These are phyloP conservation scores for sorghum (Sorghum bicolor) DNA, from an alignment of 176 grass and related monocot species.

Conservation along the genomic window DNA sequence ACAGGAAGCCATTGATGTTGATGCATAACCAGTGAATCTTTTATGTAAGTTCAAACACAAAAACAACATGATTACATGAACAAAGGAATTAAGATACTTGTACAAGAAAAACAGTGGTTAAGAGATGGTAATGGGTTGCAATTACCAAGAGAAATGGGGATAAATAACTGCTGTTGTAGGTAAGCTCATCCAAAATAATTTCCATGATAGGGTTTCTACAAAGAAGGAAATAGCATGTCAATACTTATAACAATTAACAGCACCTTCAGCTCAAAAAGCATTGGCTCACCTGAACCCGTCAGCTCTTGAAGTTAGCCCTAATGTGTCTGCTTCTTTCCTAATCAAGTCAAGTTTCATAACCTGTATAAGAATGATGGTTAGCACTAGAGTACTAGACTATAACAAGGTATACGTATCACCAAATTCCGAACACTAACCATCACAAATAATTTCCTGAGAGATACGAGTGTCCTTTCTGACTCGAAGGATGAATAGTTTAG, in stretches of 20 bases:
- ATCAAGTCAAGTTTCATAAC: conserved; percentile 77
- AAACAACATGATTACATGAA: neutral
- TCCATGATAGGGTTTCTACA: conserved; percentile 73
- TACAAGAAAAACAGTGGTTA: neutral
- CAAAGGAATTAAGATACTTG: conserved; percentile 11
- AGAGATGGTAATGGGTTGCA: conserved; percentile 26
- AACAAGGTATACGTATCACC: conserved; percentile 28
- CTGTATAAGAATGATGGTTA: conserved; percentile 46
- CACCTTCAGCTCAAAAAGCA: conserved; percentile 2
- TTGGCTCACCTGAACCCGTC: conserved; percentile 65
- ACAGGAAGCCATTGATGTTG: conserved; percentile 11
- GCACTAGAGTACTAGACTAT: neutral
- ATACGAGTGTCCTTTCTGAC: conserved; percentile 53
- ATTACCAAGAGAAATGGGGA: conserved; percentile 77
- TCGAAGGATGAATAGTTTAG: conserved; percentile 49
- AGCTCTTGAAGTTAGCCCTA: conserved; percentile 66
- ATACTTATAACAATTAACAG: conserved; percentile 9
- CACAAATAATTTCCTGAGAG: conserved; percentile 62
- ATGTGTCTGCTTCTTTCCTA: conserved; percentile 76
- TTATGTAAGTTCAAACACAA: conserved; percentile 9
- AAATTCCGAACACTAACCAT: conserved; percentile 57
- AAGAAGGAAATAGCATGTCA: conserved; percentile 34
- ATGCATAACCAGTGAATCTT: conserved; percentile 9
- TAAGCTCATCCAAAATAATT: conserved; percentile 91
- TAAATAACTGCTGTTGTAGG: conserved; percentile 64